A percentile compares a stretch with the other conserved stretches of the same genome.
Conservation (phyloP, 1,284 basidiomycete genomes). For the Tilletia setariae region DNA sequence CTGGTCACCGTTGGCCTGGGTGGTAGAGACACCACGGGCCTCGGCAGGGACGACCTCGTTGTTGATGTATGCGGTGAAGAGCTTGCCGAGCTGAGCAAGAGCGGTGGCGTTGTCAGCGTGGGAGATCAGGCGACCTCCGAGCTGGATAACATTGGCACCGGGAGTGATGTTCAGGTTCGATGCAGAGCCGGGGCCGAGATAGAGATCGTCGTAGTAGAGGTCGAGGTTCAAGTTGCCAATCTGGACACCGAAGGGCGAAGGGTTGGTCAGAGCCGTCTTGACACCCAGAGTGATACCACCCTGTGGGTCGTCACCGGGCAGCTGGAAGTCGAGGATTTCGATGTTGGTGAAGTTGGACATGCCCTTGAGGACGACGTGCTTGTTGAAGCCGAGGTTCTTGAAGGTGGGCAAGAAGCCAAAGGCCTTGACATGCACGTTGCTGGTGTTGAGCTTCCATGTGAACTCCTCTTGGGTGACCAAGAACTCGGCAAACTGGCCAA, state of each 20-base stretch:
- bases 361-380: slow-evolving; percentile 58
- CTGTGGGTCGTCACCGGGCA: slow-evolving; percentile 68
- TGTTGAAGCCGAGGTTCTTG: slow-evolving; percentile 38
- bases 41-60: slow-evolving; percentile 63
- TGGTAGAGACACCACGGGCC: slow-evolving; percentile 62
- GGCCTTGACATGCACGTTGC: slow-evolving; percentile 66
- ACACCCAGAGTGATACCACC: slow-evolving; percentile 70
- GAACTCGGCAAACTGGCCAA: slow-evolving; percentile 51
- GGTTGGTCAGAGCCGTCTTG: slow-evolving; percentile 64
- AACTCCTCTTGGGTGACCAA: slow-evolving; percentile 69
- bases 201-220: slow-evolving; percentile 64
- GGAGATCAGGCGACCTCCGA: slow-evolving; percentile 64
- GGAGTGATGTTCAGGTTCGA: slow-evolving; percentile 42
- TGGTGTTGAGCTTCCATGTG: slow-evolving; percentile 67
- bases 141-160: slow-evolving; percentile 65
- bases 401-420: slow-evolving; percentile 56
- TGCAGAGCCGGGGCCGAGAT: slow-evolving; percentile 63
- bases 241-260: slow-evolving; percentile 70
- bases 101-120: slow-evolving; percentile 61
- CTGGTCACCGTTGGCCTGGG: slow-evolving; percentile 62
- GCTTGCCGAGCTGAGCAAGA: slow-evolving; percentile 62
- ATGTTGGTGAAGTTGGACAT: slow-evolving; percentile 68
- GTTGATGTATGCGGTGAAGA: slow-evolving; percentile 75
- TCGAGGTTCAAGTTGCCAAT: slow-evolving; percentile 69
- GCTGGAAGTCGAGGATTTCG: slow-evolving; percentile 64